phyloP scores from a whole-genome alignment of 768 basidiomycete species.

The Trametes sanguinea region DNA sequence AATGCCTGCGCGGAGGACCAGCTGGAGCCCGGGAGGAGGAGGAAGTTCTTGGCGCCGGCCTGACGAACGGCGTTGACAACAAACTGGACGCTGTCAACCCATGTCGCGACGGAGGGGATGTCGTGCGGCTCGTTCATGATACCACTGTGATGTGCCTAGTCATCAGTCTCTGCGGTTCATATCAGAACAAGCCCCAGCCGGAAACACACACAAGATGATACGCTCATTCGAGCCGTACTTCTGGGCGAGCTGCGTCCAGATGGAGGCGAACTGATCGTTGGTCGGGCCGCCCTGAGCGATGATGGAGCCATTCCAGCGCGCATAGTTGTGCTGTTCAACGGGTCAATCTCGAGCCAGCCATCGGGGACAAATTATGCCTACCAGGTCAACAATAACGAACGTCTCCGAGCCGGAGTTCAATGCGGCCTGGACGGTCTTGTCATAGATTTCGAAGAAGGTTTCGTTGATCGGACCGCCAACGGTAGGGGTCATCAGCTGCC shows the following conservation, averaged over 20 bases:
- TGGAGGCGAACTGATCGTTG: constrained; percentile 41
- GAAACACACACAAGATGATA: constrained; percentile 34
- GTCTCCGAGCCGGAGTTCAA: constrained; percentile 42
- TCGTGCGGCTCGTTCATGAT: constrained; percentile 55
- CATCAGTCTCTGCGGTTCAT: constrained; percentile 16
- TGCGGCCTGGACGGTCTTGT: constrained; percentile 50
- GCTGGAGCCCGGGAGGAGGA: constrained; percentile 47
- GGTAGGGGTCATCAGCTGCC: constrained; percentile 54
- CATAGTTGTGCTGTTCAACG: constrained; percentile 52
- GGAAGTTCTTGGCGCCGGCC: constrained; percentile 44
- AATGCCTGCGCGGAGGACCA: constrained; percentile 42
- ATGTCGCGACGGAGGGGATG: constrained; percentile 36
- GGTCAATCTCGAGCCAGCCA: background rate
- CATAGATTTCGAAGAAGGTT: constrained; percentile 44
- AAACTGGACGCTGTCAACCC: constrained; percentile 41
- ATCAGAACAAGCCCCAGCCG: constrained; percentile 28
- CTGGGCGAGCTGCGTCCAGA: constrained; percentile 44
- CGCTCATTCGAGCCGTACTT: constrained; percentile 40
- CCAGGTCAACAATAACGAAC: constrained; percentile 54
- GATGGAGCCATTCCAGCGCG: constrained; percentile 53
- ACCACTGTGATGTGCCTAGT: constrained; percentile 21
- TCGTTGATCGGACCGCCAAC: constrained; percentile 49
- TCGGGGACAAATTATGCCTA: constrained; percentile 16
- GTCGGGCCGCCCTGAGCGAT: constrained; percentile 45
- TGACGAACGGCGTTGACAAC: constrained; percentile 45